phyloP scores from a whole-genome alignment of 2,329 filamentous ascomycete species.

The Colletotrichum sp. region DNA sequence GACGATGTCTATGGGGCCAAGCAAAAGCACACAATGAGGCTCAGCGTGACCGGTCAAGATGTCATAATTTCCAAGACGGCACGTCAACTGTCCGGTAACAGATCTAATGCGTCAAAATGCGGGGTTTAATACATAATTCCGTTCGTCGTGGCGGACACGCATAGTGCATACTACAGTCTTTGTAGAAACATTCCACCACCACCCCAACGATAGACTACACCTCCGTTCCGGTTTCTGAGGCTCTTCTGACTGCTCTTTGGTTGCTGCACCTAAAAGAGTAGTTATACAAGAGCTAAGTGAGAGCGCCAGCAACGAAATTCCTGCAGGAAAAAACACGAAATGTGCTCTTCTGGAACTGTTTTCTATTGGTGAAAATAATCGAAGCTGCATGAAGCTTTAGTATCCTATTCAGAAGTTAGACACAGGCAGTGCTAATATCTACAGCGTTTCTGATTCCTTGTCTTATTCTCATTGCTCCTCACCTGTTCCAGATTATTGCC shows the following conservation, averaged over 20 bases:
- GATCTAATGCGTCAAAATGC: too few relatives aligned
- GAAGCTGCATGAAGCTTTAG: too few relatives aligned
- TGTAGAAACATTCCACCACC: not conserved
- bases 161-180: not conserved
- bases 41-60: fast-evolving
- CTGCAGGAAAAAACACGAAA: too few relatives aligned
- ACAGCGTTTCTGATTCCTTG: too few relatives aligned
- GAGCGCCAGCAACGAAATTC: too few relatives aligned
- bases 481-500: not conserved
- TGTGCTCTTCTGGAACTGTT: too few relatives aligned
- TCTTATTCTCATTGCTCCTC: fast-evolving
- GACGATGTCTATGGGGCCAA: not conserved
- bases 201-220: fast-evolving
- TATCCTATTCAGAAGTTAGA: too few relatives aligned
- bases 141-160: too few relatives aligned
- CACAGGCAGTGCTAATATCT: too few relatives aligned
- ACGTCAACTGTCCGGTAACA: not conserved
- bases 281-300: too few relatives aligned
- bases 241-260: not conserved
- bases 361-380: too few relatives aligned
- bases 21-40: not conserved
- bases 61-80: not conserved
- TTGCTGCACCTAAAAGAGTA: not conserved
- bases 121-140: too few relatives aligned
- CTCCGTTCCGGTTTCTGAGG: not conserved